Base-by-base conservation (phyloP, 2,329 filamentous ascomycete genomes). In the Trichoderma hamatum region DNA sequence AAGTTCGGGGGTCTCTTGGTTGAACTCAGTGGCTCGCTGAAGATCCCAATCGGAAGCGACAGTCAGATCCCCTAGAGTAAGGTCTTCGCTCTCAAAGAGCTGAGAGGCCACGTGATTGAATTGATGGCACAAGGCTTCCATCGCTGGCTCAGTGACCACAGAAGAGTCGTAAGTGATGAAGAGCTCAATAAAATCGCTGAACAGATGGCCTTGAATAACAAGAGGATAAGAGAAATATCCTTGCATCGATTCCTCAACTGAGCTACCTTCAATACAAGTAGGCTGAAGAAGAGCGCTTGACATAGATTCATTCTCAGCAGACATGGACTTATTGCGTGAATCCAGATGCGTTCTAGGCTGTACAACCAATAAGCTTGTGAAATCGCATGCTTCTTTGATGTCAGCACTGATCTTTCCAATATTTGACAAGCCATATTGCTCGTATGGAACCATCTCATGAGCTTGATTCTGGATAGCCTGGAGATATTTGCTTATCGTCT, bases 381-480 rank as follows among this genome's bases (percentile, higher is more conserved):
- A 69, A 6, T 67, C 51, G 21, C 61, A 66, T 3, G 62, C 62
- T 39, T 67, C 54, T 3, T 32, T 66, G 2, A 67, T 32, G 16
- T 67, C 46, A 16, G 61, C 4, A 43, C 4, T 52, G 11, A 69
- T 67, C 43, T 69, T 69, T 5, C 61, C 64, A 46, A 69, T 69
- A 32, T 54, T 69, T 11, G 64, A 69, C 24, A 74, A 69, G 3
- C 74, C 73, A 16, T 68, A 62, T 19, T 75, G 73, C 34, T 75
- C 73, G 32, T 72, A 71, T 2, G 73, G 71, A n/a, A 75, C 72
- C 71, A 74, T 73, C 11, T 71, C 61, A 0, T 69, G 66, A 3
- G 73, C 70, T 13, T 72, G 69, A n/a, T 58, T 71, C n/a, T 72
- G 72, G 2, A 74, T 65, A 21, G 46, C 36, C 21, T 70, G 26